Evolutionary conservation across 2,329 filamentous ascomycete genomes (phyloP).

Genomic region (Ascochyta pisi): DNA sequence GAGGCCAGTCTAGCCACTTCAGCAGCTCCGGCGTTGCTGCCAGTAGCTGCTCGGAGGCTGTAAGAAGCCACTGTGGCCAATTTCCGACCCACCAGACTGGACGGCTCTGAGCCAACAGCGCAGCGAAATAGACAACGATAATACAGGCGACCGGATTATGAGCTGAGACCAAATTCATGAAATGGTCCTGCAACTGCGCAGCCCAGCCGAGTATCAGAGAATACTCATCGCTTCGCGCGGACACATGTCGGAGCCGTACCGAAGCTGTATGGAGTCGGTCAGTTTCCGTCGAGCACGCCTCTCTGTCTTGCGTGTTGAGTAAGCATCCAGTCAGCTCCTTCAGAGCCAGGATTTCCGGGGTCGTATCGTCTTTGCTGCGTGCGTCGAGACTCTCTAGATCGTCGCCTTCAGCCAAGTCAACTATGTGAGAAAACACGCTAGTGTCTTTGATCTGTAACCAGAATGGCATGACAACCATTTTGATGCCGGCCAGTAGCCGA

Average conservation of each 20-base stretch:
- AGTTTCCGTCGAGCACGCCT: constrained; percentile 32
- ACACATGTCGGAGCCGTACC: constrained; percentile 25
- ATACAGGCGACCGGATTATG: constrained; percentile 40
- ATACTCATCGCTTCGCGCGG: constrained; percentile 31
- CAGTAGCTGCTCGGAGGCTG: constrained; percentile 31
- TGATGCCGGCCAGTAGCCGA: constrained; percentile 36
- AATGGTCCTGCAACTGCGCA: constrained; percentile 28
- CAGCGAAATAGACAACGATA: constrained; percentile 38
- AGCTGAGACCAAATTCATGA: constrained; percentile 32
- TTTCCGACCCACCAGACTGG: constrained; percentile 37
- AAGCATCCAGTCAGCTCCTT: constrained; percentile 33
- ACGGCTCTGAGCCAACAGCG: constrained; percentile 30
- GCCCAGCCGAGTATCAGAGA: constrained; percentile 37
- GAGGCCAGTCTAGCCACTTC: constrained; percentile 39
- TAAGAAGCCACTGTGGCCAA: constrained; percentile 40
- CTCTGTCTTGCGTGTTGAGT: constrained; percentile 26
- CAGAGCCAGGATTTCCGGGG: constrained; percentile 31
- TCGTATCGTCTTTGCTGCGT: constrained; percentile 21
- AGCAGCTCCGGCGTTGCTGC: constrained; percentile 35
- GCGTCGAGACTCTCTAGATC: constrained; percentile 21
- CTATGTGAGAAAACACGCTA: constrained; percentile 23
- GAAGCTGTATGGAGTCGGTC: constrained; percentile 32
- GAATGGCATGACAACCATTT: constrained; percentile 33
- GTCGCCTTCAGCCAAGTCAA: constrained; percentile 19
- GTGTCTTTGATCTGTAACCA: constrained; percentile 30